Base-by-base conservation (phyloP, 2,329 filamentous ascomycete species). In the Fusarium nurragi region DNA sequence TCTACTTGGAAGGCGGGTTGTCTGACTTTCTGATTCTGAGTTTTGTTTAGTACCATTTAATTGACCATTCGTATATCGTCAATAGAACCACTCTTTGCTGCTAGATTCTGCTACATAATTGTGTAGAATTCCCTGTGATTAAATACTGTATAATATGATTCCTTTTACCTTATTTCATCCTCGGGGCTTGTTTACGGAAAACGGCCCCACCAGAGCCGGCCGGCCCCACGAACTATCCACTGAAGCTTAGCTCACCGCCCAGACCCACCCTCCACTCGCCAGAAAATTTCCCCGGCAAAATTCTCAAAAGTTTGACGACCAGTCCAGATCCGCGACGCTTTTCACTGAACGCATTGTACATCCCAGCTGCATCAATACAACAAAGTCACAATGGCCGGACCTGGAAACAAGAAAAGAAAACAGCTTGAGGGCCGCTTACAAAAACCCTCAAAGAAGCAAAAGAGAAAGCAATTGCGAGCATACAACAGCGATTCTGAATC, bases 401-500 rank as follows among this genome's bases (percentile, higher is more conserved):
- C 66, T 9, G 51, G 53, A 46, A 75, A 72, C 30, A 79, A 76
- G 46, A 79, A 78, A 60, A 79, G 76, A 58, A 72, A 77, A 37
- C 49, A 71, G 39, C 67, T 65, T 25, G 73, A 76, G 11, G 67
- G 71, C 34, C 72, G 73, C 37, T 45, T 72, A 43, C 71, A 76
- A 40, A 77, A 80, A 14, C 83, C 83, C 1, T 75, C 76, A 21
- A 87, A 87, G 77, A 86, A 81, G 72, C 77, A 86, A 78, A 86
- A 80, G 74, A 74, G 76, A 46, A 80, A 77, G 62, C 64, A 71
- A 75, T 78, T 81, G 58, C 68, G 81, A 58, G 76, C 80, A 53
- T 85, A 86, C 74, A 78, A 85, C 74, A 85, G 83, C 77, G 81
- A 82, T 56, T 83, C 81, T n/a, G 83, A 81, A 34, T 75, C 77